phyloP scores from a whole-genome alignment of 345 rosid genomes.

The Euclidium syriacum region DNA sequence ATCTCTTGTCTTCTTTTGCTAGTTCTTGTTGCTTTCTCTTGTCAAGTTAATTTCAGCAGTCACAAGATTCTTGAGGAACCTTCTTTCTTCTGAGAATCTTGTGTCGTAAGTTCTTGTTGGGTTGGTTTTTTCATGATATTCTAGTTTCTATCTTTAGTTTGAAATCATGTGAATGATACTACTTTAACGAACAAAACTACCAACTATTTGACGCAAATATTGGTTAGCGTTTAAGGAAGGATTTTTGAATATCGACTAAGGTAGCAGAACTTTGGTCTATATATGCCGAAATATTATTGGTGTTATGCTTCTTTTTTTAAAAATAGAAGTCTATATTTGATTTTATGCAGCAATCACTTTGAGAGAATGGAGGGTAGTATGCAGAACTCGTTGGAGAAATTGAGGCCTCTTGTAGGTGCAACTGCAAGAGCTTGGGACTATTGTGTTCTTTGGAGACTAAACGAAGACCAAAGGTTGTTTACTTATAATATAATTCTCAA shows the following conservation, averaged over 20 bases:
- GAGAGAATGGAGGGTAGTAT: constrained; percentile 37
- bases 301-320: not conserved
- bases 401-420: constrained; percentile 63
- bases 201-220: no score
- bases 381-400: constrained; percentile 55
- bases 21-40: constrained; percentile 22
- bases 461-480: constrained; percentile 80
- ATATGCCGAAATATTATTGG: not conserved
- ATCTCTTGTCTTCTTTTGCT: constrained; percentile 12
- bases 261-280: not conserved
- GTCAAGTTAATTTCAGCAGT: constrained; percentile 19
- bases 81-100: constrained; percentile 24
- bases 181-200: not conserved
- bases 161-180: constrained; percentile 20
- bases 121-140: constrained; percentile 5
- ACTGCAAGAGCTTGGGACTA: constrained; percentile 70
- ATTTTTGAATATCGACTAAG: not conserved
- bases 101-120: constrained; percentile 28
- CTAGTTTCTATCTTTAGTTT: not conserved
- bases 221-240: not conserved
- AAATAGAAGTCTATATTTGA: not conserved
- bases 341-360: constrained; percentile 1
- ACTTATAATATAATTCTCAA: not conserved
- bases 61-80: constrained; percentile 20
- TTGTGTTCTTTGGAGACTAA: constrained; percentile 75